phyloP scores from a whole-genome alignment of 2,329 filamentous ascomycete genomes.

The Hypocreales sp. region DNA sequence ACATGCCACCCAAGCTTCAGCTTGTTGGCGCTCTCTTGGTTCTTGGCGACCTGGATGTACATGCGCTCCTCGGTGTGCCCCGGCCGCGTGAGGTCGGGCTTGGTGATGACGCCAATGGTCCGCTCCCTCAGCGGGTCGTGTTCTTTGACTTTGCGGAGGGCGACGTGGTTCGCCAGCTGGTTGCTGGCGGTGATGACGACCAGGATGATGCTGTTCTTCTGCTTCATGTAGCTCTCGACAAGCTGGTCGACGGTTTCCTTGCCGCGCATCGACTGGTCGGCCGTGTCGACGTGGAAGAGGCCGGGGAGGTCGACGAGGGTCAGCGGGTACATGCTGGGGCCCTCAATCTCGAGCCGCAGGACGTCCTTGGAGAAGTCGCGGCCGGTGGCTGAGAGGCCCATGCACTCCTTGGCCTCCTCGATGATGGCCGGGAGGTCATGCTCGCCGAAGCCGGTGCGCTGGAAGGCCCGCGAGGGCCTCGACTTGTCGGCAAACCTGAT shows the following conservation, averaged over 20 bases:
- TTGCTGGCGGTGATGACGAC: constrained; percentile 33
- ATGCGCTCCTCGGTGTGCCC: constrained; percentile 22
- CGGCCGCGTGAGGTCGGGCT: constrained; percentile 28
- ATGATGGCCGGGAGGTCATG: constrained; percentile 32
- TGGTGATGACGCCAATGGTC: constrained; percentile 41
- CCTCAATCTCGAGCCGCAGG: constrained; percentile 28
- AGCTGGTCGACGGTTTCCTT: constrained; percentile 18
- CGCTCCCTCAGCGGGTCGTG: constrained; percentile 26
- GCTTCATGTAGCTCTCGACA: constrained; percentile 37
- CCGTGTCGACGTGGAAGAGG: constrained; percentile 17
- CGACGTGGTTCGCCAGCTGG: constrained; percentile 34
- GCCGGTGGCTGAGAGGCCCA: constrained; percentile 25
- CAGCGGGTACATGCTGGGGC: constrained; percentile 26
- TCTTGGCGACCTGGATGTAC: constrained; percentile 19
- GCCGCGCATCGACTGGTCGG: constrained; percentile 14
- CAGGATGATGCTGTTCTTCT: constrained; percentile 42
- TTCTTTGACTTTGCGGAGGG: constrained; percentile 26
- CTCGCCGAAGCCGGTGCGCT: constrained; percentile 18
- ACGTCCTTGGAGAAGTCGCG: constrained; percentile 27
- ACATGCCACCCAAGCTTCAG: constrained; percentile 34
- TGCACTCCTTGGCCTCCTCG: constrained; percentile 29
- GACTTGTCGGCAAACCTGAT: constrained; percentile 20
- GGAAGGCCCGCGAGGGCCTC: constrained; percentile 9
- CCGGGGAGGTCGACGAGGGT: constrained; percentile 42
- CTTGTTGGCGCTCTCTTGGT: constrained; percentile 9